Conservation (phyloP, 257 asterid genomes). For the Nicotiana noctiflora region DNA sequence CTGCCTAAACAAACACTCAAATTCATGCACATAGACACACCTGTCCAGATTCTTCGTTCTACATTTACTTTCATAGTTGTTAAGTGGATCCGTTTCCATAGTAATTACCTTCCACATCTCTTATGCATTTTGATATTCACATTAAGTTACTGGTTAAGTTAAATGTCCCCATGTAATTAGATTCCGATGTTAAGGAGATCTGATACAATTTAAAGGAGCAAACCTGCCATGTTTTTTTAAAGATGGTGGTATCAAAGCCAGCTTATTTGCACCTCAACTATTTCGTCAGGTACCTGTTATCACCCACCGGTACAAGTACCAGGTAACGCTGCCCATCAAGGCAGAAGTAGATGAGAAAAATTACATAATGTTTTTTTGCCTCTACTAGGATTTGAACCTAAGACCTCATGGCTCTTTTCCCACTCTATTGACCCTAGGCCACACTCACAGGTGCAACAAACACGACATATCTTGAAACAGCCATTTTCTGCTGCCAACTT, state of each 20-base stretch:
- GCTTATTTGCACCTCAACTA: neutral
- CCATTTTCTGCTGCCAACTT: neutral
- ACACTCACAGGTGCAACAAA: too few relatives aligned
- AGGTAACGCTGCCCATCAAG: neutral
- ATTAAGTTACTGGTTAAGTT: neutral
- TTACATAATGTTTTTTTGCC: too few relatives aligned
- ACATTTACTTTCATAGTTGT: neutral
- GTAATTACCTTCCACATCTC: neutral
- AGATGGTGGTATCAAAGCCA: neutral
- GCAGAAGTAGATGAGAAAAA: too few relatives aligned
- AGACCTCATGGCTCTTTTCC: too few relatives aligned
- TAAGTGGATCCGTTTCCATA: neutral
- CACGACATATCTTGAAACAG: neutral
- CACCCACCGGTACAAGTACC: neutral
- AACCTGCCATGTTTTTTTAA: too few relatives aligned
- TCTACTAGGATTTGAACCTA: too few relatives aligned
- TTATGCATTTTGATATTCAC: neutral
- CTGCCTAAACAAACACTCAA: neutral
- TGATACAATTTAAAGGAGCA: neutral
- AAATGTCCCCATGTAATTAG: neutral
- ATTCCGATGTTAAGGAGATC: neutral
- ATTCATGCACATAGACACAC: neutral
- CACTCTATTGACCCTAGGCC: too few relatives aligned
- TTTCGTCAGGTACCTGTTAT: neutral
- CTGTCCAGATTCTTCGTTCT: neutral